Evolutionary conservation across 140 eudicot species (phyloP).

Genomic region (Senecio squalidus): DNA sequence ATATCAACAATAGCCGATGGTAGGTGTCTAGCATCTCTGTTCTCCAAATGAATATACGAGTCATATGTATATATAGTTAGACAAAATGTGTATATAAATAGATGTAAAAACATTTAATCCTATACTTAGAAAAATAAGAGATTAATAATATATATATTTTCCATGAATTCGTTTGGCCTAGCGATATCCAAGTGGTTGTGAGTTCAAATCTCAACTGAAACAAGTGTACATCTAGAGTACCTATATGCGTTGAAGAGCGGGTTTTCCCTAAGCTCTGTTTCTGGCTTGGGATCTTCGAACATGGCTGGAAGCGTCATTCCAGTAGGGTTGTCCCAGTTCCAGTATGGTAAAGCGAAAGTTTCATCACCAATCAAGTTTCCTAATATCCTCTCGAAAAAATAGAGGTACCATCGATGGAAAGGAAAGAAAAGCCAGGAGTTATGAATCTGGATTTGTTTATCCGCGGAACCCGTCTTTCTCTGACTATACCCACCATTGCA

Average conservation of each 20-base stretch:
- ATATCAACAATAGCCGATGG: conserved; percentile 35
- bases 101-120: too few relatives aligned
- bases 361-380: conserved; percentile 49
- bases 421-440: conserved; percentile 58
- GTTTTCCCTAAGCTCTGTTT: background rate
- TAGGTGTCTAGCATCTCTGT: conserved; percentile 30
- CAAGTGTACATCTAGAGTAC: too few relatives aligned
- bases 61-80: too few relatives aligned
- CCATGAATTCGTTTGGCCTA: too few relatives aligned
- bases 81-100: too few relatives aligned
- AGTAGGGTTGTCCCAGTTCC: conserved; percentile 26
- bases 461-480: conserved; percentile 19
- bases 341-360: conserved; percentile 56
- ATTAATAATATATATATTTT: too few relatives aligned
- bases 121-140: too few relatives aligned
- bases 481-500: conserved; percentile 43
- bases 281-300: conserved; percentile 5
- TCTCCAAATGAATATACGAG: too few relatives aligned
- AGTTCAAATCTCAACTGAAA: too few relatives aligned
- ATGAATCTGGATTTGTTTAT: conserved; percentile 35
- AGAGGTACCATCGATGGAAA: conserved; percentile 65
- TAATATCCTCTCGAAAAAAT: conserved; percentile 58
- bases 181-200: too few relatives aligned
- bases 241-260: conserved; percentile 33
- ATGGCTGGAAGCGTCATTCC: conserved; percentile 24